Conservation (phyloP, 179 eudicot species). For the Dionaea muscipula region DNA sequence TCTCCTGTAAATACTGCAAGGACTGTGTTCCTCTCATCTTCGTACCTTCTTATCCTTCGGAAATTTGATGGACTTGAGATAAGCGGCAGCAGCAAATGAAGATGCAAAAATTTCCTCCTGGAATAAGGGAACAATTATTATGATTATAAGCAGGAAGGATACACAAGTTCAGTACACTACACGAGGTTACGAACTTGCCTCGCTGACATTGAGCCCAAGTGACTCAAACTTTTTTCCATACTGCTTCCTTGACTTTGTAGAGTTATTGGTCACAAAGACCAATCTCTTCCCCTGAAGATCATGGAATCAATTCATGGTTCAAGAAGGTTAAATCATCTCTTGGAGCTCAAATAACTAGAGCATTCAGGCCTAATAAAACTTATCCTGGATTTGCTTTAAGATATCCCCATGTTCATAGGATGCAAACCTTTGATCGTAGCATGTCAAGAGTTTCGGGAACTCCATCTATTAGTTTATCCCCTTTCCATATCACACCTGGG, state of each 20-base stretch:
- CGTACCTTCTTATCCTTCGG: constrained; percentile 87
- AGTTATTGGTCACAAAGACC: constrained; percentile 94
- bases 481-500: constrained; percentile 99
- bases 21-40: too few relatives aligned
- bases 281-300: constrained; percentile 66
- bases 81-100: constrained; percentile 95
- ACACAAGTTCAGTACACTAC: constrained; percentile 6
- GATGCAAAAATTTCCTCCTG: constrained; percentile 99
- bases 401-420: not conserved
- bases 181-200: constrained; percentile 37
- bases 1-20: too few relatives aligned
- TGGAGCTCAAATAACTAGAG: too few relatives aligned
- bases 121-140: constrained; percentile 11
- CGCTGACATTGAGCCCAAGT: constrained; percentile 75
- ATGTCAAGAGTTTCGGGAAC: constrained; percentile 82
- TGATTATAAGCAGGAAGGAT: constrained; percentile 4
- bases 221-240: constrained; percentile 91
- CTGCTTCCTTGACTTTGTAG: constrained; percentile 94
- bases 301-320: too few relatives aligned
- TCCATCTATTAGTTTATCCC: constrained; percentile 82
- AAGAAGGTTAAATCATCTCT: too few relatives aligned
- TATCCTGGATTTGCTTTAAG: not conserved
- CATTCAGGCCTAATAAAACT: not conserved
- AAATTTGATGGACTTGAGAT: constrained; percentile 73
- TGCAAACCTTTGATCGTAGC: constrained; percentile 76